Base-by-base conservation (phyloP, 2,329 filamentous ascomycete species). In the Fusarium drepaniforme region DNA sequence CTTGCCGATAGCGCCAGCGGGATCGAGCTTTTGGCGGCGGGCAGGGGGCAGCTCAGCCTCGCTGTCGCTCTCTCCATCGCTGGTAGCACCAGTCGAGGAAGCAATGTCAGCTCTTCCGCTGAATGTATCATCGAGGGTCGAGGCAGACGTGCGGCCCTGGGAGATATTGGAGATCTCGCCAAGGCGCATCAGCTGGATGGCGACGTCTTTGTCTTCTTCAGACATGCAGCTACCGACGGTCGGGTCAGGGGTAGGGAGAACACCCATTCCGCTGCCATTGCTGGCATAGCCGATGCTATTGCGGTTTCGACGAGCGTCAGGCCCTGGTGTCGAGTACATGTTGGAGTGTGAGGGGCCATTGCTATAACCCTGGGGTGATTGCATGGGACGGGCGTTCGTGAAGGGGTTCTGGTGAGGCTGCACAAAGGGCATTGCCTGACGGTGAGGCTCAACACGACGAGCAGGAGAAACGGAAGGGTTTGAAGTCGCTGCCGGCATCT, bases 171-270 rank as follows among this genome's bases (percentile, higher is more conserved):
- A 97, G 78, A 96, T 94, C 82, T 98, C 96, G 56, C 97, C 96
- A 65, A 99, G 90, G 77, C 96, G 93, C 92, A 99, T 98, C 80
- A 99, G 88, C 85, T 98, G 97, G 81, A 98, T 93, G 67, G 97
- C 97, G 72, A 98, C 97, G 84, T 99, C 97, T 81, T 93, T 93
- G 77, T 93, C 91, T 84, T 99, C 97, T 82, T 99, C 97, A 16
- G 96, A 98, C 83, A 99, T 96, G 83, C 95, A 97, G 84, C 96
- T 98, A 65, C 94, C 94, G 78, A 98, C 94, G 15, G 97, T 99
- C n/a, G 96, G 96, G 79, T 98, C 97, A 30, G 97, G 97, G 3
- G 97, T 99, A 23, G 96, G 96, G 74, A 98, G 87, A 77, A 97
- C 90, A 65, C 92, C 82, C 81, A 84, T 80, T 57, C 78, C 81